These are phyloP conservation scores for Cyclospora cayetanensis DNA, from an alignment of 169 alveolate species.

Conservation along the genomic window DNA sequence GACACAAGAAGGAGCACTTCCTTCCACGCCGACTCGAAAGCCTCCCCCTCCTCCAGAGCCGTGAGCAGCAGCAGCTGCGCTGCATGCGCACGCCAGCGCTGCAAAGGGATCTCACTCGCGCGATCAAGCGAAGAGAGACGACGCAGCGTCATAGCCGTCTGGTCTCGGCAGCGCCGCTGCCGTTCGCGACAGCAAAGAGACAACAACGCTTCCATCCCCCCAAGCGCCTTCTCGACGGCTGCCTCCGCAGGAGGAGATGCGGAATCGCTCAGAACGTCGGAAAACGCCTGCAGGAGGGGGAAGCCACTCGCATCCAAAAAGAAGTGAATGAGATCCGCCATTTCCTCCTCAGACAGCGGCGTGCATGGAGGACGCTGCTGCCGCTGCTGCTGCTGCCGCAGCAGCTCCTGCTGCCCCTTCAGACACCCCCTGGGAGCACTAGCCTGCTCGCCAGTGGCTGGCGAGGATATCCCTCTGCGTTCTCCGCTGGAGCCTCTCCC, in stretches of 20 bases:
- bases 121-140: neutral
- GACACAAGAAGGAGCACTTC: neutral
- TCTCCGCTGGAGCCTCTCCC: neutral
- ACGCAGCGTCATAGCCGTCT: conserved; percentile 7
- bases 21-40: neutral
- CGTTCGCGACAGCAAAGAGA: neutral
- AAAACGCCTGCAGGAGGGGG: neutral
- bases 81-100: neutral
- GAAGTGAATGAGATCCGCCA: neutral
- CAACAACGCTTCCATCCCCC: neutral
- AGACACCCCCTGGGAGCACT: neutral
- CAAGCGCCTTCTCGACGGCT: neutral
- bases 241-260: neutral
- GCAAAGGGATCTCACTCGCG: neutral
- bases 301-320: neutral
- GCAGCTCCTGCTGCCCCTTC: neutral
- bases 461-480: neutral
- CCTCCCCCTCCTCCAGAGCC: neutral
- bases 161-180: neutral
- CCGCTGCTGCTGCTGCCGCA: conserved; percentile 20
- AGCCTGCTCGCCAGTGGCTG: neutral
- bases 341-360: neutral
- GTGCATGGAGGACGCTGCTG: neutral
- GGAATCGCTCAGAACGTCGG: neutral
- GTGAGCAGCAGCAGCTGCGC: neutral